A percentile compares a stretch with the other conserved stretches of the same genome.
phyloP scores from a whole-genome alignment of 345 rosid species.

The Balakata baccata region DNA sequence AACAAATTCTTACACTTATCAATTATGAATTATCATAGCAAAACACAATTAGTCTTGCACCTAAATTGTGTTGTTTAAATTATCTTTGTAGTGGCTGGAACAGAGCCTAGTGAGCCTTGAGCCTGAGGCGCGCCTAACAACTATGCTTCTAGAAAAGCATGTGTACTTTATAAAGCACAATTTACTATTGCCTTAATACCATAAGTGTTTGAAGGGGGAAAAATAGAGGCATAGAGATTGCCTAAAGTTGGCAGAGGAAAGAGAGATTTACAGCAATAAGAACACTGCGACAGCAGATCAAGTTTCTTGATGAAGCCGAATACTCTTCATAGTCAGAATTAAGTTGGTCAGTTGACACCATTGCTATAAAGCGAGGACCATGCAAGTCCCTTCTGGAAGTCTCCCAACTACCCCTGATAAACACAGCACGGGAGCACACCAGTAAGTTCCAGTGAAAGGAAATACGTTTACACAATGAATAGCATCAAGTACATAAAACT shows the following conservation, averaged over 20 bases:
- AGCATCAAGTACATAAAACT: not conserved
- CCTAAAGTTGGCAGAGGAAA: not conserved
- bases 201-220: no score
- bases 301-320: slow-evolving; percentile 53
- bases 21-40: no score
- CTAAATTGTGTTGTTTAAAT: no score
- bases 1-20: no score
- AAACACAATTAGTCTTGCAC: no score
- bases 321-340: slow-evolving; percentile 45
- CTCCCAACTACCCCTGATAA: slow-evolving; percentile 72
- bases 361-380: slow-evolving; percentile 52
- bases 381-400: slow-evolving; percentile 46
- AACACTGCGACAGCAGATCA: slow-evolving; percentile 54
- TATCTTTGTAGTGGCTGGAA: no score
- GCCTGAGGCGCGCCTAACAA: no score
- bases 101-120: no score
- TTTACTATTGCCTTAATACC: no score
- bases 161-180: not conserved
- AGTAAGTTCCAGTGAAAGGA: not conserved
- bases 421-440: not conserved
- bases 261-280: slow-evolving; percentile 53
- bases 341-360: slow-evolving; percentile 63
- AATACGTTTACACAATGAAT: not conserved
- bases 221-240: not conserved
- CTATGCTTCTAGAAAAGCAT: not conserved